Percentiles rank a stretch among this genome's conserved stretches.
phyloP scores from a whole-genome alignment of 108 stramenopile species.

The Skeletonema marinoi region DNA sequence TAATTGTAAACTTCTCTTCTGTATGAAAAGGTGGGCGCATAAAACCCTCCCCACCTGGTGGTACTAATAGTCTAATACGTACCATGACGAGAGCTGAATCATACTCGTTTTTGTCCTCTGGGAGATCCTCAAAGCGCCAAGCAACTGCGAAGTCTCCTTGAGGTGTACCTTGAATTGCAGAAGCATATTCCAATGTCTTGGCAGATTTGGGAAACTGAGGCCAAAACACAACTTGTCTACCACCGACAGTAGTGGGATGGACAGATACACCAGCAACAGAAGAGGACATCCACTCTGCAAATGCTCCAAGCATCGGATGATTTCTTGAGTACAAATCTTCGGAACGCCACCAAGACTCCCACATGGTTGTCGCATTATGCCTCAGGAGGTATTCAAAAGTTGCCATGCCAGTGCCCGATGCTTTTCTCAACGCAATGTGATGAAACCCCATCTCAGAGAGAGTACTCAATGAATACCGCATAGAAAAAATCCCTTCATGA shows the following conservation, averaged over 20 bases:
- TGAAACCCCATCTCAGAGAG: constrained; percentile 37
- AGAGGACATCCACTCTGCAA: constrained; percentile 49
- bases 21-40: constrained; percentile 16
- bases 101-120: constrained; percentile 14
- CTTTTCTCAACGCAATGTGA: constrained; percentile 36
- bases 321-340: constrained; percentile 45
- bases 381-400: constrained; percentile 49
- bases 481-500: constrained; percentile 39
- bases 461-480: constrained; percentile 35
- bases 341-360: constrained; percentile 54
- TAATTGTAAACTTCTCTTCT: not conserved
- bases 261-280: constrained; percentile 42
- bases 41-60: constrained; percentile 11
- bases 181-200: constrained; percentile 22
- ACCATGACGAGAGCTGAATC: constrained; percentile 35
- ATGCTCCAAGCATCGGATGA: constrained; percentile 56
- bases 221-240: constrained; percentile 32
- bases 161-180: constrained; percentile 24
- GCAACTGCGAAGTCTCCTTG: constrained; percentile 36
- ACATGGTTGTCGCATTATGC: constrained; percentile 58
- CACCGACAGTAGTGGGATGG: constrained; percentile 28
- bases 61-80: constrained; percentile 25
- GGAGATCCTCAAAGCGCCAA: constrained; percentile 41
- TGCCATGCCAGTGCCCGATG: constrained; percentile 19
- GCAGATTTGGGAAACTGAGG: constrained; percentile 42